A percentile compares a stretch with the other conserved stretches of the same genome.
Conservation (phyloP, 768 basidiomycete species). For the Tubosaeta sp. region DNA sequence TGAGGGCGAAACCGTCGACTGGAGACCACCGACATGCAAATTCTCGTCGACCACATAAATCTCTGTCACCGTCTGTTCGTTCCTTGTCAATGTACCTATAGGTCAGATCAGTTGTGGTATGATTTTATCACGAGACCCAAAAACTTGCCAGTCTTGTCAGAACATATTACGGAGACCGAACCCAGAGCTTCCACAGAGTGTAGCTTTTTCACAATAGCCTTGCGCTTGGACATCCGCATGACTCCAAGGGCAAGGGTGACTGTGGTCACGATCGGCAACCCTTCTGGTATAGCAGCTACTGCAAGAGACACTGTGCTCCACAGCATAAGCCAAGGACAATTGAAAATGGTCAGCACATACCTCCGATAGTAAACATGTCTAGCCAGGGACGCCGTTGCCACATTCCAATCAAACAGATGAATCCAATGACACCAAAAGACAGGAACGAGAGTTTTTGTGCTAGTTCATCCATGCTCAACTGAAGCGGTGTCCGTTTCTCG, state of each 20-base stretch:
- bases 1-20: conserved; percentile 46
- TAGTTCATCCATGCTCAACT: conserved; percentile 93
- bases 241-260: conserved; percentile 96
- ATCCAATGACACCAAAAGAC: conserved; percentile 91
- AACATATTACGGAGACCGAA: conserved; percentile 95
- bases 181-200: conserved; percentile 94
- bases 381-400: conserved; percentile 84
- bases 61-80: conserved; percentile 92
- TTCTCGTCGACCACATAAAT: conserved; percentile 85
- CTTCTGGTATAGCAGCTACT: conserved; percentile 98
- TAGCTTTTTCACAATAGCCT: conserved; percentile 95
- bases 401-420: conserved; percentile 89
- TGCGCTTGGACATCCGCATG: conserved; percentile 87
- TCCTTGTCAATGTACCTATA: conserved; percentile 85
- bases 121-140: background rate
- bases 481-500: conserved; percentile 88
- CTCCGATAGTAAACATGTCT: conserved; percentile 99
- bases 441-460: conserved; percentile 86
- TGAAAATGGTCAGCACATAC: conserved; percentile 39
- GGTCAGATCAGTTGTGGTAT: background rate
- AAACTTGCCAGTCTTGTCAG: conserved; percentile 84
- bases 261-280: conserved; percentile 93
- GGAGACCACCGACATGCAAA: conserved; percentile 51
- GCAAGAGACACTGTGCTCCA: conserved; percentile 80
- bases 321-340: conserved; percentile 6